Evolutionary conservation across 2,329 filamentous ascomycete genomes (phyloP).

Genomic region (Cercospora citrullina): DNA sequence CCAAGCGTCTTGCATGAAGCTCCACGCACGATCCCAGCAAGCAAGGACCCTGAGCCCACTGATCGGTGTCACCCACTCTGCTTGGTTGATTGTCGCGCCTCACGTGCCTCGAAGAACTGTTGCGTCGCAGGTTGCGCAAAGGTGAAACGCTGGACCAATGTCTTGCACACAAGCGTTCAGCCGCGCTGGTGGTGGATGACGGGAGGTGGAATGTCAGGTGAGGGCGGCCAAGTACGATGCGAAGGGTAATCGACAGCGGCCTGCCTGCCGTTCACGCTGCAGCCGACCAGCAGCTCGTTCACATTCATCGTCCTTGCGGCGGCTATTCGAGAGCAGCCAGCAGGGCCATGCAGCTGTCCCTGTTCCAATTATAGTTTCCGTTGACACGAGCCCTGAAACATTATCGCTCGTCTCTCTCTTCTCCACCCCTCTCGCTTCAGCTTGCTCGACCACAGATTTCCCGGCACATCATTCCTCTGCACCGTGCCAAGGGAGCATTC

Average conservation of each 20-base stretch:
- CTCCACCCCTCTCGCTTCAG: not conserved
- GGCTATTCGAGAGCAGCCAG: not conserved
- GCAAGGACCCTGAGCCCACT: slow-evolving; percentile 5
- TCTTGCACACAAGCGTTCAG: not conserved
- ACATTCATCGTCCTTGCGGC: not conserved
- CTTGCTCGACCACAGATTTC: not conserved
- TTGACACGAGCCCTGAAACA: not conserved
- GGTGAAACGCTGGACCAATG: not conserved
- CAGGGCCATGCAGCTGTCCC: not conserved
- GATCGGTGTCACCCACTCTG: not conserved
- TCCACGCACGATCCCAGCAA: not conserved
- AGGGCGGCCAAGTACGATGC: not conserved
- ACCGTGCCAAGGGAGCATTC: not conserved
- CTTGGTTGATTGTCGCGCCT: slow-evolving; percentile 1
- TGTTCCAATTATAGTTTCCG: slow-evolving; percentile 4
- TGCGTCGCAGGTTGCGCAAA: not conserved
- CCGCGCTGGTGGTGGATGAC: not conserved
- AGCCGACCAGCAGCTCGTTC: slow-evolving; percentile 6
- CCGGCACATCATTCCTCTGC: not conserved
- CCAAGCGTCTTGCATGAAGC: slow-evolving; percentile 6
- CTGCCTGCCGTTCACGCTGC: not conserved
- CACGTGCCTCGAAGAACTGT: not conserved
- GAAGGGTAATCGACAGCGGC: not conserved
- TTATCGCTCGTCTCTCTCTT: not conserved
- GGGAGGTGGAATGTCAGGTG: not conserved